These are phyloP conservation scores for Rhodotorula sp. DNA, from an alignment of 1,284 basidiomycete species.

Conservation along the genomic window DNA sequence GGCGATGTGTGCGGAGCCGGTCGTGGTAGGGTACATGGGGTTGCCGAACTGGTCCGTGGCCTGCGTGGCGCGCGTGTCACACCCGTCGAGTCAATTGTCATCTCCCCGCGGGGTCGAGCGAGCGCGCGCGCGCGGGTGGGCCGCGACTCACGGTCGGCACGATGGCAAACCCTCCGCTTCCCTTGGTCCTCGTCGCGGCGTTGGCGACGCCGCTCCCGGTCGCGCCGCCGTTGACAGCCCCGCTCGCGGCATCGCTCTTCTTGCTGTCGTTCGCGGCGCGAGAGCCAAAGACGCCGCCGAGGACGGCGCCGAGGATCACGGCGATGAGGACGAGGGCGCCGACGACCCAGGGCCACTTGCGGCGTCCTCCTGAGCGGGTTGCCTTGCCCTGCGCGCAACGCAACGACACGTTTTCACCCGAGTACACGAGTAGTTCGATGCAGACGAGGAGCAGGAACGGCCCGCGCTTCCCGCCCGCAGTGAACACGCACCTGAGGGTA, in stretches of 20 bases:
- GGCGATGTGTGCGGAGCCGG: conserved; percentile 72
- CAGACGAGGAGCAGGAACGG: neutral
- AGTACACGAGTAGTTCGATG: neutral
- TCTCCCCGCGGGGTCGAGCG: neutral
- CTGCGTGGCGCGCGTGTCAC: neutral
- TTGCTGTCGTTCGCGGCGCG: conserved; percentile 26
- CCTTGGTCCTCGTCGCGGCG: conserved; percentile 26
- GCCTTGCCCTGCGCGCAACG: neutral
- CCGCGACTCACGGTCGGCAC: conserved; percentile 25
- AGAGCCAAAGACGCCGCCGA: conserved; percentile 35
- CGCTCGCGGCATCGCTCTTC: neutral
- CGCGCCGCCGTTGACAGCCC: too few relatives aligned
- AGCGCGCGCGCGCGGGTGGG: neutral
- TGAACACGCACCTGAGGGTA: neutral
- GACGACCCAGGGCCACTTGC: conserved; percentile 28
- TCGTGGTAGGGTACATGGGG: conserved; percentile 54
- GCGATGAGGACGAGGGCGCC: conserved; percentile 20
- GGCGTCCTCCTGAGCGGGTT: neutral
- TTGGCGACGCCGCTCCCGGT: conserved; percentile 4
- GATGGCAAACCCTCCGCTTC: conserved; percentile 18
- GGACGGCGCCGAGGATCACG: conserved; percentile 31
- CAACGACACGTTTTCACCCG: too few relatives aligned
- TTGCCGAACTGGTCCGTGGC: conserved; percentile 40
- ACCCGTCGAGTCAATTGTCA: neutral
- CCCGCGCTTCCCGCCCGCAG: neutral